Evolutionary conservation across 306 rosid species (phyloP), one percentile per base, ranked within the genome.

Genomic region (Betula pendula): DNA sequence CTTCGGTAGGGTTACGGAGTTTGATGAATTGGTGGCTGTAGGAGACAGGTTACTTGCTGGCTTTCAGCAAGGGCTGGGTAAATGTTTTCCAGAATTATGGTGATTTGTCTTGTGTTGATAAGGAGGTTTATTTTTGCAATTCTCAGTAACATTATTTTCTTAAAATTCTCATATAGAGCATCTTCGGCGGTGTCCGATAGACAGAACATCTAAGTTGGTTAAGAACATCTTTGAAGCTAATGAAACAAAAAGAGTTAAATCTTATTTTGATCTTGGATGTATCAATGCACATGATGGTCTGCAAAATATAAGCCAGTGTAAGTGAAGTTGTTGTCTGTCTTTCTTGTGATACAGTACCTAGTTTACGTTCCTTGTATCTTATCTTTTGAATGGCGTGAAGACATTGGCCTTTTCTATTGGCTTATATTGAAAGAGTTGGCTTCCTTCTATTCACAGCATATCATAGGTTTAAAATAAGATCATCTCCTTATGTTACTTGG

Each of bases 21-120:
- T 88, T 62, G 96, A 89, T 51, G 96, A 86, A 80, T 58, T 90
- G 83, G 91, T 83, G 60, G 72, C 70, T 25, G 59, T 81, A 20
- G 97, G 96, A 84, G 82, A 84, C 80, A 85, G 75, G 84, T 88
- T 89, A 50, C 86, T 94, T 68, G 50, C 62, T 71, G 88, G 89
- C 22, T 85, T 90, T 79, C 96, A 84, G 80, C 92, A 85, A 81
- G 94, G 92, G 22, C 85, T 90, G 53, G 98, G 97, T 94, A 86
- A 50, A 76, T 82, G 66, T 62, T 77, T 16, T 73, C 10, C 35
- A 24, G 43, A 75, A 22, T 72, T 78, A 58, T 81, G 44, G 58
- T 73, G 79, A 38, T 38, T 38, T 38, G 45, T 62, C 68, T 62
- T 67, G 19, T 75, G 31, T 59, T 55, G 6, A 51, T 56, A 49